Conservation (phyloP, 345 rosid species). For the Pseudoturritis turrita region DNA sequence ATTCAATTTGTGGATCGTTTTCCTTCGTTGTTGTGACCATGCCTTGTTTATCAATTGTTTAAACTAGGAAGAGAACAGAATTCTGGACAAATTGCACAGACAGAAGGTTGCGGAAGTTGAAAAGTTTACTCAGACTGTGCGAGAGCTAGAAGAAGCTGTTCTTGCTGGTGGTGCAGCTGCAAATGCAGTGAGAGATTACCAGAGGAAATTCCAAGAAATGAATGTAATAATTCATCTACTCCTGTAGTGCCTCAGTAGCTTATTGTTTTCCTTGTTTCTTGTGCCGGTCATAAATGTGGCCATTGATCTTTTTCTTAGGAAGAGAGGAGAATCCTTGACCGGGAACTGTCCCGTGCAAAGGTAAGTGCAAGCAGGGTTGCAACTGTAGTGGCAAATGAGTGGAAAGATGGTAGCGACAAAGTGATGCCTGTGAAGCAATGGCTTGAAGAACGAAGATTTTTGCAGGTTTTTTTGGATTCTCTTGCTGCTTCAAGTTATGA, state of each 20-base stretch:
- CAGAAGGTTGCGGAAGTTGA: conserved; percentile 99
- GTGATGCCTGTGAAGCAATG: conserved; percentile 99
- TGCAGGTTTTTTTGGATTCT: conserved; percentile 56
- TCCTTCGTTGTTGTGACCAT: neutral
- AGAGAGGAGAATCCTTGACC: conserved; percentile 88
- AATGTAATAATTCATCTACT: conserved; percentile 51
- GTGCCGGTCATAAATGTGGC: neutral
- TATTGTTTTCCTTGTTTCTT: neutral
- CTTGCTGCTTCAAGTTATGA: neutral
- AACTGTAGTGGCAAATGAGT: conserved; percentile 95
- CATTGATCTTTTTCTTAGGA: conserved; percentile 46
- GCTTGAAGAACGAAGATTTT: conserved; percentile 97
- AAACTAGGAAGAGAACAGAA: conserved; percentile 91
- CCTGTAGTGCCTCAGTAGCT: neutral
- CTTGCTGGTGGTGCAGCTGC: conserved; percentile 99
- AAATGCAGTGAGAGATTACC: conserved; percentile 97
- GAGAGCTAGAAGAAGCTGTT: conserved; percentile 99
- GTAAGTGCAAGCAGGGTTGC: conserved; percentile 98
- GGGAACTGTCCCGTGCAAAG: conserved; percentile 97
- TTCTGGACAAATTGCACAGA: conserved; percentile 93
- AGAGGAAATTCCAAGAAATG: conserved; percentile 98
- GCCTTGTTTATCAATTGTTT: conserved; percentile 15
- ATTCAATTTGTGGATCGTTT: neutral
- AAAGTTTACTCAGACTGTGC: conserved; percentile 93
- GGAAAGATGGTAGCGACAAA: conserved; percentile 99